These are phyloP conservation scores for Irpex rosettiformis DNA, from an alignment of 1,284 basidiomycete genomes.

Conservation along the genomic window DNA sequence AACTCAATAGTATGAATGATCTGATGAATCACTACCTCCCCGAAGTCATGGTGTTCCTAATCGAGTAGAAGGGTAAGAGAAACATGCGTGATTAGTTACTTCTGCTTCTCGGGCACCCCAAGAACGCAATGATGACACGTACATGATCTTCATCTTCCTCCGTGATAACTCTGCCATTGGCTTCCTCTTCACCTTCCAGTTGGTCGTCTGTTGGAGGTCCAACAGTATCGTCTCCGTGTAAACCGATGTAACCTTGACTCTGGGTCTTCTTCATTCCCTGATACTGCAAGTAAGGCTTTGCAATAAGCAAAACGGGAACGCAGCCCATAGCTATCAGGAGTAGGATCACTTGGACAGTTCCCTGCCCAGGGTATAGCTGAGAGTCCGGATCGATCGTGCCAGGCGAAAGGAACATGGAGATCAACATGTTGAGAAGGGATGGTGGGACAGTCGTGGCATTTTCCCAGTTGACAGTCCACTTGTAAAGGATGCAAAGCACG, in stretches of 20 bases:
- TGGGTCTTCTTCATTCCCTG: conserved; percentile 88
- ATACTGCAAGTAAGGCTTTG: conserved; percentile 93
- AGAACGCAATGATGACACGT: conserved; percentile 1
- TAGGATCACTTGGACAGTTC: conserved; percentile 79
- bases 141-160: conserved; percentile 64
- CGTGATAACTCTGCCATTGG: conserved; percentile 70
- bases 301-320: conserved; percentile 92
- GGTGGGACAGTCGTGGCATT: conserved; percentile 73
- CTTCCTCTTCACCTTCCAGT: conserved; percentile 83
- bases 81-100: conserved; percentile 11
- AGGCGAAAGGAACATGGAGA: conserved; percentile 90
- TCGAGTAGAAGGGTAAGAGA: conserved; percentile 16
- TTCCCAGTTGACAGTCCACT: conserved; percentile 95
- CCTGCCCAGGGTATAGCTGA: conserved; percentile 87
- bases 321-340: conserved; percentile 83
- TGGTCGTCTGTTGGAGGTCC: conserved; percentile 50
- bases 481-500: conserved; percentile 93
- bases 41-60: conserved; percentile 84
- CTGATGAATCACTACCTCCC: conserved; percentile 95
- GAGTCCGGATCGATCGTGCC: conserved; percentile 70
- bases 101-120: neutral
- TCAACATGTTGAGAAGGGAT: conserved; percentile 93
- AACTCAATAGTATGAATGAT: conserved; percentile 99
- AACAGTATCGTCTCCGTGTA: conserved; percentile 48
- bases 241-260: conserved; percentile 80